Evolutionary conservation across 2,329 filamentous ascomycete species (phyloP).

Genomic region (Dactylellina haptotyla): DNA sequence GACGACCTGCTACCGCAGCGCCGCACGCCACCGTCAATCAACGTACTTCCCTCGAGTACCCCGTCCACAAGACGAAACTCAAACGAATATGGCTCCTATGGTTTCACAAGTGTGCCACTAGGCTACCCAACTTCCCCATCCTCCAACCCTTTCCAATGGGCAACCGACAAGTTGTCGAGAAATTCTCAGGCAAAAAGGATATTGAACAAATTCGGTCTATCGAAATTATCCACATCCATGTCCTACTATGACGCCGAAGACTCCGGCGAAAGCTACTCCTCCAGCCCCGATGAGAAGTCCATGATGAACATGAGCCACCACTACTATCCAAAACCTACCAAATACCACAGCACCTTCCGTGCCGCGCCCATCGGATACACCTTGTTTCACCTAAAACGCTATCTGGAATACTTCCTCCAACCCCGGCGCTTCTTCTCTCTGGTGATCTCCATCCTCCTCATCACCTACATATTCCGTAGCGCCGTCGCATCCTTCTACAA

Average conservation of each 20-base stretch:
- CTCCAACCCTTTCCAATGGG: slow-evolving; percentile 34
- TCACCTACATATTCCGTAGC: slow-evolving; percentile 35
- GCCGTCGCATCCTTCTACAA: slow-evolving; percentile 24
- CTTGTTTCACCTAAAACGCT: slow-evolving; percentile 43
- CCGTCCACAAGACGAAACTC: slow-evolving; percentile 51
- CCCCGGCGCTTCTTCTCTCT: slow-evolving; percentile 44
- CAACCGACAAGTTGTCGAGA: slow-evolving; percentile 36
- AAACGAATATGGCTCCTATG: slow-evolving; percentile 28
- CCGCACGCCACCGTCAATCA: slow-evolving; percentile 44
- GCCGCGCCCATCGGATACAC: slow-evolving; percentile 42
- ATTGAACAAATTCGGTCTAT: slow-evolving; percentile 34
- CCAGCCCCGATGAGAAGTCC: slow-evolving; percentile 42
- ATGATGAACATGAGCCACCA: slow-evolving; percentile 30
- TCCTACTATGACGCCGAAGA: slow-evolving; percentile 39
- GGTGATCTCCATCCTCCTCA: slow-evolving; percentile 33
- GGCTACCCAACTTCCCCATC: slow-evolving; percentile 43
- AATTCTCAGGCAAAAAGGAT: slow-evolving; percentile 41
- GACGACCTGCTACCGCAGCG: slow-evolving; percentile 40
- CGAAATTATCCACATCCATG: slow-evolving; percentile 33
- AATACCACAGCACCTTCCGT: slow-evolving; percentile 51
- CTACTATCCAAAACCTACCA: slow-evolving; percentile 39
- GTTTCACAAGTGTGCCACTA: slow-evolving; percentile 35
- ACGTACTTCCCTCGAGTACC: slow-evolving; percentile 34
- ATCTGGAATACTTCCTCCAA: slow-evolving; percentile 19
- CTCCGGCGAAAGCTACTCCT: slow-evolving; percentile 12